Percentiles rank a stretch among this genome's conserved stretches.
phyloP scores from a whole-genome alignment of 768 basidiomycete species.

The Serpula lacrymans region DNA sequence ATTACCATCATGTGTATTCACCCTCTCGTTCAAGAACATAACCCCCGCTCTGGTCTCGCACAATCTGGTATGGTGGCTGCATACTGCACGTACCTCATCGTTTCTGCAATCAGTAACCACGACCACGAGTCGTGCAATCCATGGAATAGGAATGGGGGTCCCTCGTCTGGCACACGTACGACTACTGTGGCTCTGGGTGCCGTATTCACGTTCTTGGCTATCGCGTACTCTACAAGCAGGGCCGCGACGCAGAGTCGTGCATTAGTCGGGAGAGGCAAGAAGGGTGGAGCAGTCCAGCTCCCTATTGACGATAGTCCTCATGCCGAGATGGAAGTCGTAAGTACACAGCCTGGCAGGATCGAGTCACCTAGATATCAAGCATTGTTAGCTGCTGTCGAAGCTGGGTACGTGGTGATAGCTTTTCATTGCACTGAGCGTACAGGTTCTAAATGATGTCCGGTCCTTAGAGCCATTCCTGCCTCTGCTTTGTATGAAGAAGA shows the following conservation, averaged over 20 bases:
- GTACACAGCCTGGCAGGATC: conserved; percentile 75
- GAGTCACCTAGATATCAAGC: conserved; percentile 93
- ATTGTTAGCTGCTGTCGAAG: conserved; percentile 91
- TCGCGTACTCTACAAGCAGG: conserved; percentile 94
- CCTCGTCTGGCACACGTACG: conserved; percentile 65
- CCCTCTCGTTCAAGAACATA: conserved; percentile 85
- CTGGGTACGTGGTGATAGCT: conserved; percentile 58
- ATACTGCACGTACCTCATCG: conserved; percentile 94
- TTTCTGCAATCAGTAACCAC: conserved; percentile 92
- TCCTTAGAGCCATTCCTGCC: conserved; percentile 78
- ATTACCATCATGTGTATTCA: conserved; percentile 82
- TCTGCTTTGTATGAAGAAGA: conserved; percentile 82
- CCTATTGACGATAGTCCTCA: conserved; percentile 51
- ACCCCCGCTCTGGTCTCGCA: conserved; percentile 91
- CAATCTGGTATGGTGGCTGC: conserved; percentile 97
- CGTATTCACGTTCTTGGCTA: conserved; percentile 94
- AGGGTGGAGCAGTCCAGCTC: conserved; percentile 60
- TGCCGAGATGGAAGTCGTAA: conserved; percentile 75
- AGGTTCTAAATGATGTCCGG: too few relatives aligned
- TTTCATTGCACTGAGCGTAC: conserved; percentile 1
- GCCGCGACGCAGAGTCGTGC: conserved; percentile 96
- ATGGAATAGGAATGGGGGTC: conserved; percentile 55
- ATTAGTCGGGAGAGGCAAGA: conserved; percentile 71
- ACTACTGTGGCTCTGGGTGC: conserved; percentile 90
- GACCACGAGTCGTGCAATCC: conserved; percentile 88